These are phyloP conservation scores for Hibiscus syriacus DNA, from an alignment of 345 rosid genomes.

Conservation along the genomic window DNA sequence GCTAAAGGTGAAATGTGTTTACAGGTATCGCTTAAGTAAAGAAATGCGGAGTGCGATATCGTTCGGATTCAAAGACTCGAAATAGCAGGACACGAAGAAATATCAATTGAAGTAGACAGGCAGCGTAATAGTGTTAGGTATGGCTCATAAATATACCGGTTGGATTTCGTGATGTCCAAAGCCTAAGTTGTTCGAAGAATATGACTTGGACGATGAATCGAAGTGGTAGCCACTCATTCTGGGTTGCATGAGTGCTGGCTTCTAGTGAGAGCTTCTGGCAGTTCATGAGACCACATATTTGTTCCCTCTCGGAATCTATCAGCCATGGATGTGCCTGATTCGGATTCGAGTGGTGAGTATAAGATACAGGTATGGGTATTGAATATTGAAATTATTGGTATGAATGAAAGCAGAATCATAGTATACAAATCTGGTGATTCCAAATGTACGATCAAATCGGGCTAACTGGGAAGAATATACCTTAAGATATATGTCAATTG, in stretches of 20 bases:
- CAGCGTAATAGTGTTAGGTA: conserved; percentile 54
- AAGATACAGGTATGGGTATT: no score
- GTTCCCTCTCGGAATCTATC: conserved; percentile 69
- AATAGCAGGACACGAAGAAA: conserved; percentile 32
- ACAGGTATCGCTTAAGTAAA: conserved; percentile 68
- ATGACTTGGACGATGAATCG: conserved; percentile 80
- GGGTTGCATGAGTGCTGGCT: conserved; percentile 89
- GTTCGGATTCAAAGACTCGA: conserved; percentile 57
- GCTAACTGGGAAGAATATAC: conserved; percentile 22
- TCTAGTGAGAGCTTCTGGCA: conserved; percentile 88
- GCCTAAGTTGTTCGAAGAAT: conserved; percentile 87
- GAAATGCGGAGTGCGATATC: conserved; percentile 53
- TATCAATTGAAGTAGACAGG: conserved; percentile 86
- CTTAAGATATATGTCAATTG: conserved; percentile 84
- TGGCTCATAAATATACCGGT: conserved; percentile 20
- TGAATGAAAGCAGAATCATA: no score
- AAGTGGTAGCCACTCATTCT: conserved; percentile 85
- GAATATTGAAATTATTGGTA: no score
- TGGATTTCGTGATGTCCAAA: conserved; percentile 51
- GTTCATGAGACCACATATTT: conserved; percentile 68
- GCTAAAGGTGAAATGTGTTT: conserved; percentile 65
- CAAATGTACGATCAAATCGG: background rate
- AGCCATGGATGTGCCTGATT: conserved; percentile 98
- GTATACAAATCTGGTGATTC: background rate
- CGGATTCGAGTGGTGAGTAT: no score